A percentile compares a stretch with the other conserved stretches of the same genome.
Conservation (phyloP, 768 basidiomycete species). For the Calocybe gangraenosa region DNA sequence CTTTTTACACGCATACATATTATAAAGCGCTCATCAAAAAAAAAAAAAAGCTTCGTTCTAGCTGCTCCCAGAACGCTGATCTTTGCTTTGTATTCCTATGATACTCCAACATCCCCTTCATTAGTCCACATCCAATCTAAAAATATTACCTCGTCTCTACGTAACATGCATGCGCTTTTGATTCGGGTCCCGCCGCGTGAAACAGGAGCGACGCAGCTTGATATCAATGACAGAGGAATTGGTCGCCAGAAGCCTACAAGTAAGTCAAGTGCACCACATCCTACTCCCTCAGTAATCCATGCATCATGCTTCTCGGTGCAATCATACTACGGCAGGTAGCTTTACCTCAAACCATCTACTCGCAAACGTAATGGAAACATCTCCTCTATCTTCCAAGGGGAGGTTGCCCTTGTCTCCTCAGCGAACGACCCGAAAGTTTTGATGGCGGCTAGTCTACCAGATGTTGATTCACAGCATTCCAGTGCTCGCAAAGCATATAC, state of each 20-base stretch:
- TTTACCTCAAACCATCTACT: slow-evolving; percentile 29
- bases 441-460: slow-evolving; percentile 18
- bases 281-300: slow-evolving; percentile 5
- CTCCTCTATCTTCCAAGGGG: slow-evolving; percentile 25
- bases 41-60: too few relatives aligned
- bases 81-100: too few relatives aligned
- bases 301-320: slow-evolving; percentile 10
- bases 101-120: too few relatives aligned
- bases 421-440: slow-evolving; percentile 20
- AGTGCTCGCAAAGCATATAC: slow-evolving; percentile 12
- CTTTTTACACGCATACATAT: too few relatives aligned
- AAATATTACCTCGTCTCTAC: too few relatives aligned
- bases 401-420: slow-evolving; percentile 22
- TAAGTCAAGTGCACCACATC: slow-evolving; percentile 22
- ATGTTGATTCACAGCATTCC: slow-evolving; percentile 20
- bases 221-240: slow-evolving; percentile 57
- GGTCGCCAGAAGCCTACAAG: slow-evolving; percentile 43
- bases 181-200: too few relatives aligned
- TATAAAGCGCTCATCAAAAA: too few relatives aligned
- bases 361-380: too few relatives aligned
- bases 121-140: too few relatives aligned
- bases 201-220: slow-evolving; percentile 60
- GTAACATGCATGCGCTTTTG: too few relatives aligned
- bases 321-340: slow-evolving; percentile 17
- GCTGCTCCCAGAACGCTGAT: too few relatives aligned